Evolutionary conservation across 139 green algal species (phyloP), one percentile per base, ranked within the genome.

Genomic region (Tetradesmus obliquus): DNA sequence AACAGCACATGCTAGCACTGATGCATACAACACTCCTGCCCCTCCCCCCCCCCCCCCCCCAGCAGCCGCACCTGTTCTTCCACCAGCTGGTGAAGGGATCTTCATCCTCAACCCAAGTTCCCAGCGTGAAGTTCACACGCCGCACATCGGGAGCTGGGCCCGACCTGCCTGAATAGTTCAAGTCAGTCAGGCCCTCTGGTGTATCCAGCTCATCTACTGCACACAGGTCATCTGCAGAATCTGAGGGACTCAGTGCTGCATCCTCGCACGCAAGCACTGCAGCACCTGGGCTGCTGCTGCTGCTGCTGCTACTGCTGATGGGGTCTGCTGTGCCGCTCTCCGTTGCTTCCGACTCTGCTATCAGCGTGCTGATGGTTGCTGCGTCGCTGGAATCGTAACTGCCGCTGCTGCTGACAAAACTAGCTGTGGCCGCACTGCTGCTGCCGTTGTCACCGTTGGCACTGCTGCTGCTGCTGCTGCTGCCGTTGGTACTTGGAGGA

Each of bases 101-200:
- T 7, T 89, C 32, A 5, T 81, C 84, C 45, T 57, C 60, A 7
- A 9, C 66, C 66, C 66, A 76, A 24, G 66, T 76, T 76, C 66
- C 66, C 1, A 76, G 13, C 15, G 66, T 76, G 17, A 76, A 76
- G 66, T 76, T 76, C 66, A n/a, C 15, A 76, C 66, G 17, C 15
- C 66, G 66, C 15, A 76, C n/a, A 6, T 76, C 66, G 5, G 66
- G 66, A 5, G 66, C 66, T 24, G 66, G 66, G 66, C 66, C 66
- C 3, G 17, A 17, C 66, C 66, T 76, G 15, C 66, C 66, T 24
- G 66, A 24, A 55, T 83, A 83, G 9, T 90, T 54, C 71, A 95
- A 74, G 45, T 95, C 93, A 5, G 93, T 92, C 0, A 95, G 92
- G 3, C 79, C 87, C 92, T 95, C 93, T 0, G 93, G 93, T 1